Evolutionary conservation across 148 eudicot species (phyloP).

Genomic region (Nyssa sinensis): DNA sequence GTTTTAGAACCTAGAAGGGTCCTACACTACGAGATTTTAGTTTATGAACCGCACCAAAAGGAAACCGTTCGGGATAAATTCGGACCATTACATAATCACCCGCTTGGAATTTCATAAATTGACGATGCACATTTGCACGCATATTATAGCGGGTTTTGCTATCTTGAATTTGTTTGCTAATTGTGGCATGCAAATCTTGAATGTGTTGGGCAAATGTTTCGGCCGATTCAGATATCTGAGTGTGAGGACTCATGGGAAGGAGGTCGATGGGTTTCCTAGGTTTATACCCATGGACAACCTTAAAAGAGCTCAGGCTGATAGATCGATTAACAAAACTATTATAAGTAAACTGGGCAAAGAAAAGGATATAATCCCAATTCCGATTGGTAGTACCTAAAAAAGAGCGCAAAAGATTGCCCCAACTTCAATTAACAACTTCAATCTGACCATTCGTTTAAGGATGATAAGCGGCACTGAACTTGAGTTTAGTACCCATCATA

Average conservation of each 20-base stretch:
- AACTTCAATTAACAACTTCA: too few species aligned
- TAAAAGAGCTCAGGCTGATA: not conserved
- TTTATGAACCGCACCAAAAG: not conserved
- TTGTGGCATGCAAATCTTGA: not conserved
- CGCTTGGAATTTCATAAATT: not conserved
- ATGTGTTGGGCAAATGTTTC: not conserved
- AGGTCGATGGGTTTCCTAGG: too few species aligned
- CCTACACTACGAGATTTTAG: not conserved
- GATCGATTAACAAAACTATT: not conserved
- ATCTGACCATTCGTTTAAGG: too few species aligned
- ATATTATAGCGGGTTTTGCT: not conserved
- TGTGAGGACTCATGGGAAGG: too few species aligned
- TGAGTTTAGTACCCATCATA: not conserved
- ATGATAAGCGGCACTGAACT: too few species aligned
- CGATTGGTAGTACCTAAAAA: not conserved
- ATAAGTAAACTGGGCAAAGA: not conserved
- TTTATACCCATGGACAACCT: too few species aligned
- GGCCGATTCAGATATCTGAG: too few species aligned
- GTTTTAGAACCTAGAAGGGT: not conserved
- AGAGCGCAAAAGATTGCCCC: not conserved
- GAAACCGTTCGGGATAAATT: not conserved
- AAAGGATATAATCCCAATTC: not conserved
- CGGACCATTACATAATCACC: not conserved
- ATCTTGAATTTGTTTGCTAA: not conserved
- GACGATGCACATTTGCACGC: not conserved